A percentile compares a stretch with the other conserved stretches of the same genome.
phyloP scores from a whole-genome alignment of 2,329 filamentous ascomycete species.

The Coniochaeta prunicola region DNA sequence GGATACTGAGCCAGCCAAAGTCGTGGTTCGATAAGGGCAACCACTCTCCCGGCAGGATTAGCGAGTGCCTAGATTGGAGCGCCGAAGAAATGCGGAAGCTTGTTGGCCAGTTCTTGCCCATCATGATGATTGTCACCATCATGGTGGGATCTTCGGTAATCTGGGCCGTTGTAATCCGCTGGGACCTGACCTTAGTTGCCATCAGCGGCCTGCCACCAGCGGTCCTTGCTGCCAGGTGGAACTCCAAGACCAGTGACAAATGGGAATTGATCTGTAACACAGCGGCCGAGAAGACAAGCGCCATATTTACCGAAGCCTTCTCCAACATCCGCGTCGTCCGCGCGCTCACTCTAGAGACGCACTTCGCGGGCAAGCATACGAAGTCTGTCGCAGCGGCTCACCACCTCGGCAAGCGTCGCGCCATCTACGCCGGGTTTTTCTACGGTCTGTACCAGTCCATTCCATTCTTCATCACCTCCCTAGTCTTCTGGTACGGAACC shows the following conservation, averaged over 20 bases:
- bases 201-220: constrained; percentile 63
- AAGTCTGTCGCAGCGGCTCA: constrained; percentile 44
- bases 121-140: constrained; percentile 55
- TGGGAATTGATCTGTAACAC: constrained; percentile 68
- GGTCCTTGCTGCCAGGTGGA: constrained; percentile 56
- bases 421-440: constrained; percentile 59
- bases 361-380: constrained; percentile 61
- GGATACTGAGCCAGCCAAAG: constrained; percentile 68
- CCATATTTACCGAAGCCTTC: constrained; percentile 68
- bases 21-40: constrained; percentile 68
- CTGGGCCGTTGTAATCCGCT: constrained; percentile 70
- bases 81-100: constrained; percentile 84
- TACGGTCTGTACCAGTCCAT: constrained; percentile 73
- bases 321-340: constrained; percentile 73
- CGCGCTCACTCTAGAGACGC: constrained; percentile 63
- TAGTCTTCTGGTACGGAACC: constrained; percentile 80
- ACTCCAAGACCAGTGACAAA: constrained; percentile 55
- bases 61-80: constrained; percentile 68
- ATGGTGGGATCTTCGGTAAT: constrained; percentile 63
- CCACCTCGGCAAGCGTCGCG: constrained; percentile 56
- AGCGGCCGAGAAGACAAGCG: constrained; percentile 50
- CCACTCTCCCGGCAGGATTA: constrained; percentile 58
- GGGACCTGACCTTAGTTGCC: constrained; percentile 74
- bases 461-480: constrained; percentile 63
- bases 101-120: constrained; percentile 68